Evolutionary conservation across 2,329 filamentous ascomycete genomes (phyloP).

Genomic region (Trichophyton equinum): DNA sequence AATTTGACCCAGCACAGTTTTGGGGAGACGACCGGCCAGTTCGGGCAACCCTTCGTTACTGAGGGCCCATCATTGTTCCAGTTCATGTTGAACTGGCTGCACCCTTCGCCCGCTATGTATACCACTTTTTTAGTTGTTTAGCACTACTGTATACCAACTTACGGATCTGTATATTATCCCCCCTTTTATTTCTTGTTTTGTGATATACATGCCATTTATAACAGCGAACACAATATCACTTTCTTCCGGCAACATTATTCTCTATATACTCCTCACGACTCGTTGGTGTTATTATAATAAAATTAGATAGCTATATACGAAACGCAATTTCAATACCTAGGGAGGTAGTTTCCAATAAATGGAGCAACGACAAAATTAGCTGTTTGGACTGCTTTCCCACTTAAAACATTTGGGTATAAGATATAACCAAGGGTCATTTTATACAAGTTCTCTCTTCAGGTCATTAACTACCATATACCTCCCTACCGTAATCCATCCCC

Average conservation of each 20-base stretch:
- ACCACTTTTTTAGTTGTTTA: neutral
- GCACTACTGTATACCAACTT: neutral
- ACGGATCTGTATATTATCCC: neutral
- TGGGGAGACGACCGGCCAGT: conserved; percentile 11
- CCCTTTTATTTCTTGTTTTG: neutral
- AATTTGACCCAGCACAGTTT: conserved; percentile 21
- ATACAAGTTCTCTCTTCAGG: conserved; percentile 41
- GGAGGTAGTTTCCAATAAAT: too few species aligned
- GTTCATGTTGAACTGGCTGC: neutral
- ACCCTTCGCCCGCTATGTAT: neutral
- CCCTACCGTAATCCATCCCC: conserved; percentile 83
- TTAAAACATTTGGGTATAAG: neutral
- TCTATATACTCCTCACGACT: neutral
- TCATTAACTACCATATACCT: conserved; percentile 96
- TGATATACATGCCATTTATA: neutral
- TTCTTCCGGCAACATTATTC: neutral
- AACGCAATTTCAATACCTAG: neutral
- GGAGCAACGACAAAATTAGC: neutral
- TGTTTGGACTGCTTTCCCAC: neutral
- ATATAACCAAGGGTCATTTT: neutral
- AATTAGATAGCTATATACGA: neutral
- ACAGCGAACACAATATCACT: neutral
- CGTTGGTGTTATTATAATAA: neutral
- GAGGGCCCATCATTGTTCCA: neutral
- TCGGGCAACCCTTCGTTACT: neutral